Percentiles rank a stretch among this genome's conserved stretches.
These are phyloP conservation scores for Alternaria brassicicola DNA, from an alignment of 2,329 filamentous ascomycete genomes.

Conservation along the genomic window DNA sequence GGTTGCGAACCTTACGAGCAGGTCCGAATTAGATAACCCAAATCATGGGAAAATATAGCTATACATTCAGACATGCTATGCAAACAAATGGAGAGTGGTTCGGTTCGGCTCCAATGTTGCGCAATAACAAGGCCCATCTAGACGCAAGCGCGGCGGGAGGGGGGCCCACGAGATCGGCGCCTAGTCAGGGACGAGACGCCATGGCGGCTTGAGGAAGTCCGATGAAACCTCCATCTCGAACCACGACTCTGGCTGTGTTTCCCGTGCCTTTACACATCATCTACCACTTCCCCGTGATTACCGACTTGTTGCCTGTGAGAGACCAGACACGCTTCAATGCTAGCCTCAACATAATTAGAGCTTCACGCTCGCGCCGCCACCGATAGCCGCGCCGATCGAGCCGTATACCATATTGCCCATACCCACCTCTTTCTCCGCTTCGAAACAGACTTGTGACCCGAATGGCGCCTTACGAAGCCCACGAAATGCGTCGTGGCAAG, in stretches of 20 bases:
- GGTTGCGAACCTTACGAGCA: background rate
- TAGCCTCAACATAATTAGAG: slow-evolving; percentile 14
- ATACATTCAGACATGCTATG: background rate
- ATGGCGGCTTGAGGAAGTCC: slow-evolving; percentile 8
- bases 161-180: slow-evolving; percentile 16
- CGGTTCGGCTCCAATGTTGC: background rate
- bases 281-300: background rate
- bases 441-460: background rate
- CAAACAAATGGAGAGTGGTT: background rate
- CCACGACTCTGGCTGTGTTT: slow-evolving; percentile 20
- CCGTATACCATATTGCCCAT: background rate
- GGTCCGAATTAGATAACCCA: background rate
- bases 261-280: slow-evolving; percentile 2
- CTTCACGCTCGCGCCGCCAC: slow-evolving; percentile 21
- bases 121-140: background rate
- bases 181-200: slow-evolving; percentile 20
- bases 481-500: slow-evolving; percentile 47
- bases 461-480: slow-evolving; percentile 39
- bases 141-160: slow-evolving; percentile 3
- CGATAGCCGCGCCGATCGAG: slow-evolving; percentile 6
- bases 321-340: slow-evolving; percentile 8
- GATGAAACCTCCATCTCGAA: slow-evolving; percentile 12
- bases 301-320: background rate
- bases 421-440: background rate
- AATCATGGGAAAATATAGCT: background rate